Base-by-base conservation (phyloP, 805 yeast genomes). In the Hanseniaspora thailandica region DNA sequence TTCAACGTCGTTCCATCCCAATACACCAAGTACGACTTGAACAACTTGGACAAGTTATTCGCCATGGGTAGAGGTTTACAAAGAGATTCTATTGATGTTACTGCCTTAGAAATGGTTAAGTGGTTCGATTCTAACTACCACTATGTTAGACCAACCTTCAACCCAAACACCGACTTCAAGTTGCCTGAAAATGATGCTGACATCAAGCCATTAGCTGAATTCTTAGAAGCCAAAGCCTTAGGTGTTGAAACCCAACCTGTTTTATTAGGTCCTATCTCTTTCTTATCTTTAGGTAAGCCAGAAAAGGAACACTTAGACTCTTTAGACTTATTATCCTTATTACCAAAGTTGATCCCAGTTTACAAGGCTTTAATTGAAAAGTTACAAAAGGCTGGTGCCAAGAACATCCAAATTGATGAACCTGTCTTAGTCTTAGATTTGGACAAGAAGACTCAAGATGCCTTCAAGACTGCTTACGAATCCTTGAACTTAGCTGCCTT, bases 51-150 rank as follows among this genome's bases (percentile, higher is more conserved):
- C 74, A 86, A 87, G 59, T 75, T 86, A 67, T 93, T 93, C 71
- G 98, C 98, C 68, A 93, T 93, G 97, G 98, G 97, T 75, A 88
- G 98, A 81, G 98, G 98, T 82, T 80, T 93, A 71, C 98, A 93
- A 78, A 86, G 93, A 76, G 78, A 83, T 64, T 95, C 95, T 62
- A 96, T 93, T 63, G 98, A 93, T 73, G 98, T 93, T 58, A 90
- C 97, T 59, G 98, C 98, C 65, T 80, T 87, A 70, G 95, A 93
- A 81, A 93, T 93, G 98, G 98, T 93, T 64, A 93, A 93, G 80
- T 93, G 98, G 98, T 93, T 93, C 66, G 98, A 93, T 75, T 86
- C 97, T 61, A 93, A 93, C 87, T 93, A 93, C 86, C 98, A 93
- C 76, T 93, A 93, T 73, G 97, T 93, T 67, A 86, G 98, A 80